Conservation (phyloP, 2,329 filamentous ascomycete genomes). For the Epichloe scottii region DNA sequence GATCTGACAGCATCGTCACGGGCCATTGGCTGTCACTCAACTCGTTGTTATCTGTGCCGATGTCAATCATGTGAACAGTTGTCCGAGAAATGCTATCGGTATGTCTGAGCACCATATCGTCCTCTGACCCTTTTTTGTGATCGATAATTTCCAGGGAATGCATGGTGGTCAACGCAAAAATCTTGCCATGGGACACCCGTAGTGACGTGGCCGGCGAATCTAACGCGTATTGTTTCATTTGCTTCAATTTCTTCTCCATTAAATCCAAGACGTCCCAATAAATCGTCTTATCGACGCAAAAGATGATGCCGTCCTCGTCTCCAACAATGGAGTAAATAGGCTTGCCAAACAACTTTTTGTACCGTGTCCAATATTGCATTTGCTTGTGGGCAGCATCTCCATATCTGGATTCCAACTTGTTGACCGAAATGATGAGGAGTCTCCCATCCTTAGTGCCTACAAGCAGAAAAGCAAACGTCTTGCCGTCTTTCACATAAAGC, state of each 20-base stretch:
- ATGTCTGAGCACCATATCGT: conserved; percentile 28
- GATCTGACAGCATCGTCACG: conserved; percentile 35
- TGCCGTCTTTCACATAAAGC: conserved; percentile 43
- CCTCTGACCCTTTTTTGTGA: conserved; percentile 25
- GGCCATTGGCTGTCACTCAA: conserved; percentile 19
- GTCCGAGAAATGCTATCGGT: conserved; percentile 32
- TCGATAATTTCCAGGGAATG: conserved; percentile 47
- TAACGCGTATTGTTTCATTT: conserved; percentile 33
- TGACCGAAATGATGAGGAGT: conserved; percentile 42
- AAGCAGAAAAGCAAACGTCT: conserved; percentile 49
- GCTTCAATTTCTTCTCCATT: conserved; percentile 36
- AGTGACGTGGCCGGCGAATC: conserved; percentile 41
- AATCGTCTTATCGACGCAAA: conserved; percentile 39
- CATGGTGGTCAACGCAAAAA: conserved; percentile 37
- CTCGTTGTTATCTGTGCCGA: conserved; percentile 20
- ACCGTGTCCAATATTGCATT: conserved; percentile 41
- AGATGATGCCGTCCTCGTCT: conserved; percentile 42
- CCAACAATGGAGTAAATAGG: conserved; percentile 45
- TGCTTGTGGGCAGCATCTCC: conserved; percentile 9
- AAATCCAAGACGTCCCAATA: conserved; percentile 44
- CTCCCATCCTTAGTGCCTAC: conserved; percentile 42
- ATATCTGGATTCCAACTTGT: conserved; percentile 11
- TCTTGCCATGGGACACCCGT: conserved; percentile 31
- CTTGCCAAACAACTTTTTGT: conserved; percentile 30
- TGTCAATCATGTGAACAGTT: conserved; percentile 33